Evolutionary conservation across 1,284 basidiomycete genomes (phyloP).

Genomic region (Tetrapyrgos nigripes): DNA sequence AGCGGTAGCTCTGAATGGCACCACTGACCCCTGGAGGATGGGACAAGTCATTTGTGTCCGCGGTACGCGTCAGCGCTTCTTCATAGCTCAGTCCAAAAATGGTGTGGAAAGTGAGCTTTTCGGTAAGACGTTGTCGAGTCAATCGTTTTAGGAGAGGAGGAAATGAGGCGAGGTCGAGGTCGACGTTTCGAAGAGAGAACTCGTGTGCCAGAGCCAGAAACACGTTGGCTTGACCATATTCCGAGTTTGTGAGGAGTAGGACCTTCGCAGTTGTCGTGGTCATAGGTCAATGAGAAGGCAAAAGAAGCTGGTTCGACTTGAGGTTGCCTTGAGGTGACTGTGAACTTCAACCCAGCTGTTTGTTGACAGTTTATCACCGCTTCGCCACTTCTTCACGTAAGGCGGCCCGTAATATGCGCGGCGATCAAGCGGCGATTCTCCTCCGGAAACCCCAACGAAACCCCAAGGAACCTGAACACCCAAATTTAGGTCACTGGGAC

Average conservation of each 20-base stretch:
- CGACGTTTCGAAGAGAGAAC: slow-evolving; percentile 9
- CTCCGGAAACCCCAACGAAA: no score
- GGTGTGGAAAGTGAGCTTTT: slow-evolving; percentile 2
- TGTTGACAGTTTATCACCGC: no score
- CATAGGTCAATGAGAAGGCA: not conserved
- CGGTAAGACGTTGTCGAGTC: not conserved
- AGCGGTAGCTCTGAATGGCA: slow-evolving; percentile 6
- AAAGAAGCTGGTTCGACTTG: no score
- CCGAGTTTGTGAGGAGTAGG: slow-evolving; percentile 16
- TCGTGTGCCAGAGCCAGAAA: slow-evolving; percentile 18
- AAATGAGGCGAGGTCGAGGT: slow-evolving; percentile 14
- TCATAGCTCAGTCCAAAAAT: not conserved
- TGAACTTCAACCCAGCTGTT: no score
- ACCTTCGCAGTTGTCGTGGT: not conserved
- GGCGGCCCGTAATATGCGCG: no score
- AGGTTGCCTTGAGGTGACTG: no score
- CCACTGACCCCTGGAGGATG: slow-evolving; percentile 8
- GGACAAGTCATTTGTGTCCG: slow-evolving; percentile 1
- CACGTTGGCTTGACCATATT: slow-evolving; percentile 21
- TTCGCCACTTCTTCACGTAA: no score
- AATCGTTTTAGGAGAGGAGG: slow-evolving; percentile 13
- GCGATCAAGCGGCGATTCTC: no score
- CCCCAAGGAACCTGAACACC: no score
- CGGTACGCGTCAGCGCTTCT: not conserved
- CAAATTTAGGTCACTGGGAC: no score